phyloP scores from a whole-genome alignment of 1,284 basidiomycete genomes.

The Leucoagaricus sp. region DNA sequence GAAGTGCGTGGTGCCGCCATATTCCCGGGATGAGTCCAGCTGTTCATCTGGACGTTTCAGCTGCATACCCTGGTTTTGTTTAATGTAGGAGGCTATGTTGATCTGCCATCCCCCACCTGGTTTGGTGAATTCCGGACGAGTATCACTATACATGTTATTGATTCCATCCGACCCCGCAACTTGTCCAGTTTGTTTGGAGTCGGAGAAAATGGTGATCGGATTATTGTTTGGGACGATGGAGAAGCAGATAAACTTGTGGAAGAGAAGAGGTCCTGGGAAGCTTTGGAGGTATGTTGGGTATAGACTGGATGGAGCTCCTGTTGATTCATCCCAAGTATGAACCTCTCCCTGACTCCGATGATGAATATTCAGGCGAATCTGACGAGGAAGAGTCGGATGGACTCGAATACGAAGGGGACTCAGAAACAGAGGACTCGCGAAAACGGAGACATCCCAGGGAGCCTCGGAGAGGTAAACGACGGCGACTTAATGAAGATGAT shows the following conservation, averaged over 20 bases:
- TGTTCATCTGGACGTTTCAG: constrained; percentile 40
- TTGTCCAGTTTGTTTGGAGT: constrained; percentile 86
- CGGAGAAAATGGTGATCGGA: constrained; percentile 66
- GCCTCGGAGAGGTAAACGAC: constrained; percentile 49
- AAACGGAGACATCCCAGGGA: constrained; percentile 59
- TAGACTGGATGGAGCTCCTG: constrained; percentile 5
- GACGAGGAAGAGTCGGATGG: constrained; percentile 47
- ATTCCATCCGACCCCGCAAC: constrained; percentile 91
- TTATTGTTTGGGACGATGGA: constrained; percentile 91
- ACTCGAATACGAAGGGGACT: constrained; percentile 49
- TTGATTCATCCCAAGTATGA: constrained; percentile 54
- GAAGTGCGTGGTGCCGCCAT: constrained; percentile 54
- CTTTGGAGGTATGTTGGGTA: constrained; percentile 61
- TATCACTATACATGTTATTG: constrained; percentile 88
- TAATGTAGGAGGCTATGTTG: constrained; percentile 90
- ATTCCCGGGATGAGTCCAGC: background rate
- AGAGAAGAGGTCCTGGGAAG: constrained; percentile 77
- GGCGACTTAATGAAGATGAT: constrained; percentile 10
- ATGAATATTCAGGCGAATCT: constrained; percentile 43
- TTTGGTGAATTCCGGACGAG: constrained; percentile 67
- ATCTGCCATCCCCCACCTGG: constrained; percentile 75
- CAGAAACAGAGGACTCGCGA: constrained; percentile 43
- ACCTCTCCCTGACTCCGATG: constrained; percentile 71
- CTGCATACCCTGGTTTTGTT: constrained; percentile 90
- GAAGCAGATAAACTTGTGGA: constrained; percentile 65